Evolutionary conservation across 1,139 yeast species (phyloP).

Genomic region (Yamadazyma triangularis): DNA sequence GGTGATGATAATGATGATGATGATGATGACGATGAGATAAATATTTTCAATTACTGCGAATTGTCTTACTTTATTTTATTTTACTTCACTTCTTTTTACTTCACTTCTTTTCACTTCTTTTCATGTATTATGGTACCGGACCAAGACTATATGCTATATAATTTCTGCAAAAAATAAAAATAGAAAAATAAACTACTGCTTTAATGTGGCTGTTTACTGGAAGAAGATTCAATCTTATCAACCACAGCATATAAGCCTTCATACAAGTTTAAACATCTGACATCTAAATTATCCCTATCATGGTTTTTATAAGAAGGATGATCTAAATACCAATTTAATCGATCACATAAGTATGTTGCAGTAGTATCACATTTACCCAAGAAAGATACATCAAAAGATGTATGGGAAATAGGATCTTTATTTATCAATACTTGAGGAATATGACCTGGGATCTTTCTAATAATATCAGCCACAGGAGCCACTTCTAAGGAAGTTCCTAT

Average conservation of each 20-base stretch:
- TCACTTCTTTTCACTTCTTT: no score
- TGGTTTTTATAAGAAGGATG: constrained; percentile 38
- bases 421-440: constrained; percentile 86
- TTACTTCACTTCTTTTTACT: no score
- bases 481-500: constrained; percentile 94
- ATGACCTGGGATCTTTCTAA: constrained; percentile 62
- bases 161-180: no score
- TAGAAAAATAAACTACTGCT: no score
- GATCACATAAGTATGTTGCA: constrained; percentile 59
- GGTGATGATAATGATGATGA: no score
- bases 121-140: no score
- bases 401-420: constrained; percentile 72
- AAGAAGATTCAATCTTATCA: no score
- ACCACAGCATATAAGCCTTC: constrained; percentile 16
- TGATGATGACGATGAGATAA: no score
- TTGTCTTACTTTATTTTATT: no score
- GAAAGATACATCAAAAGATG: constrained; percentile 75
- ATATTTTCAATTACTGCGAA: no score
- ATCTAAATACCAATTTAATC: constrained; percentile 64
- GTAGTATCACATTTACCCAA: constrained; percentile 88
- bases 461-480: constrained; percentile 92
- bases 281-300: constrained; percentile 18
- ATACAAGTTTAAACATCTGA: constrained; percentile 17
- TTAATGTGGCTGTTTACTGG: no score
- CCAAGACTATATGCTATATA: no score